These are phyloP conservation scores for Tetrahymena thermophila DNA, from an alignment of 73 alveolate genomes.

Conservation along the genomic window DNA sequence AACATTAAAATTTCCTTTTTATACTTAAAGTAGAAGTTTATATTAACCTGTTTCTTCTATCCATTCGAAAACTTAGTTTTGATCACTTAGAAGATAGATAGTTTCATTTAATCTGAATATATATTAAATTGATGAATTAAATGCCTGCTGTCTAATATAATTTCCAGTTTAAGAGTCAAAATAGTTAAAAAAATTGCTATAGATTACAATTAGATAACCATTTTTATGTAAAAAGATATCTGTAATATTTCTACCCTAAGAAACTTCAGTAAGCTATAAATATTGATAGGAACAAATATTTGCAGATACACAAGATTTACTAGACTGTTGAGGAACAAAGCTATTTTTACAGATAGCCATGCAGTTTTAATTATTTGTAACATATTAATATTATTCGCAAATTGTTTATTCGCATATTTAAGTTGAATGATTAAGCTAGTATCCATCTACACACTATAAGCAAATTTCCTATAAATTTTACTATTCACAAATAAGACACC, in stretches of 20 bases:
- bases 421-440: not conserved
- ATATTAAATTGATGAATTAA: not conserved
- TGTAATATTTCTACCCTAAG: not conserved
- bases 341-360: not conserved
- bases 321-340: not conserved
- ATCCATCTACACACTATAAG: not conserved
- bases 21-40: no score
- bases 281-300: not conserved
- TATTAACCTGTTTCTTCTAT: not conserved
- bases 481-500: no score
- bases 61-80: not conserved
- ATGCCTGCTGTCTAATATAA: not conserved
- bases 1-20: not conserved
- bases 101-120: not conserved
- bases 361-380: not conserved
- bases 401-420: not conserved
- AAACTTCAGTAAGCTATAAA: not conserved
- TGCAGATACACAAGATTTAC: not conserved
- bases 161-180: not conserved
- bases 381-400: not conserved
- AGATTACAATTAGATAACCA: not conserved
- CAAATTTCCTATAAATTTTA: not conserved
- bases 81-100: not conserved
- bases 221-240: not conserved
- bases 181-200: no score